These are phyloP conservation scores for Platanus orientalis DNA, from an alignment of 164 flowering plant species.

Conservation along the genomic window DNA sequence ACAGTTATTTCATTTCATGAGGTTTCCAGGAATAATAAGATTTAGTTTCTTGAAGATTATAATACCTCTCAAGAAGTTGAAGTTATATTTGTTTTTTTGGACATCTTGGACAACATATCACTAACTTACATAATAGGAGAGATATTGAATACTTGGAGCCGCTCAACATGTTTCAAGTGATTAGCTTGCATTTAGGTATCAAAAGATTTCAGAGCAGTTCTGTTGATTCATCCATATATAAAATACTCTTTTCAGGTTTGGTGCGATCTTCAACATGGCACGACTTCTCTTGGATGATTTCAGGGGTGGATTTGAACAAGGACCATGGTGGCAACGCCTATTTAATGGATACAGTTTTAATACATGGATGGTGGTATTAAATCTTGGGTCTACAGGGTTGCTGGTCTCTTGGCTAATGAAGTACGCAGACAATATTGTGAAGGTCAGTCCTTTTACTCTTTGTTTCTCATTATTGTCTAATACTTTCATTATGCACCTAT, in stretches of 20 bases:
- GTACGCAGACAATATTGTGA: constrained; percentile 88
- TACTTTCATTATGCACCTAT: too few relatives aligned
- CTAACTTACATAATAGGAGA: too few relatives aligned
- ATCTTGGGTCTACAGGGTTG: constrained; percentile 87
- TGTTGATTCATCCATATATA: background rate
- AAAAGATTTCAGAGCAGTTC: background rate
- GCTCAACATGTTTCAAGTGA: background rate
- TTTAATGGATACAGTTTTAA: constrained; percentile 70
- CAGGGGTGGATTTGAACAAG: constrained; percentile 79
- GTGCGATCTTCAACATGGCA: constrained; percentile 79
- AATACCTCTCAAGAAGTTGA: too few relatives aligned
- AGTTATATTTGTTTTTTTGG: too few relatives aligned
- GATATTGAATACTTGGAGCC: background rate
- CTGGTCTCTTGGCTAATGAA: constrained; percentile 98
- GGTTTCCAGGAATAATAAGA: too few relatives aligned
- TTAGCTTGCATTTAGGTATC: background rate
- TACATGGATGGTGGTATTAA: constrained; percentile 93
- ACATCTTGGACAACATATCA: too few relatives aligned
- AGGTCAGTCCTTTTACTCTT: constrained; percentile 37
- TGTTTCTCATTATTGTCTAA: background rate
- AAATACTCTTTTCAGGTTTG: constrained; percentile 54
- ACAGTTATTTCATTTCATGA: too few relatives aligned
- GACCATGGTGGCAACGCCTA: constrained; percentile 95
- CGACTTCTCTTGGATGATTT: constrained; percentile 78
- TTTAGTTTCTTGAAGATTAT: too few relatives aligned